These are phyloP conservation scores for Exophiala aquamarina DNA, from an alignment of 2,329 filamentous ascomycete species.

Conservation along the genomic window DNA sequence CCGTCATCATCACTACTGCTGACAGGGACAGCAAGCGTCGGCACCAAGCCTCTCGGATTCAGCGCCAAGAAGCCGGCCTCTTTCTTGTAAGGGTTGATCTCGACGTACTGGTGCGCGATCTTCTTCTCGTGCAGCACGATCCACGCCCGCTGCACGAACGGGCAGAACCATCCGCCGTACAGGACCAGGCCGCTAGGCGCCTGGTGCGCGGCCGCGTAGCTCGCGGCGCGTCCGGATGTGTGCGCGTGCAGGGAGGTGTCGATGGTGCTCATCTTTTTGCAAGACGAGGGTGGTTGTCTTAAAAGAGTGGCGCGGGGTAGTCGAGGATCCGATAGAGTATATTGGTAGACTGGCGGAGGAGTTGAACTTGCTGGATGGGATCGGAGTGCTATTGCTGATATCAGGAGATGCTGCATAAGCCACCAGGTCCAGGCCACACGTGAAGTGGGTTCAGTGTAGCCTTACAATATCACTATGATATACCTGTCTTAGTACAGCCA, in stretches of 20 bases:
- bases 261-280: constrained; percentile 36
- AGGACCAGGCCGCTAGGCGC: constrained; percentile 52
- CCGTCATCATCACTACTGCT: too few species aligned
- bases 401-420: too few species aligned
- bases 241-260: constrained; percentile 47
- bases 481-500: too few species aligned
- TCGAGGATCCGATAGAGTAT: too few species aligned
- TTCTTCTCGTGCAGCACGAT: constrained; percentile 71
- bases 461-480: too few species aligned
- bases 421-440: too few species aligned
- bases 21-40: constrained; percentile 56
- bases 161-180: constrained; percentile 75
- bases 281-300: neutral
- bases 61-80: constrained; percentile 66
- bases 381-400: too few species aligned
- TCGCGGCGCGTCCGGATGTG: constrained; percentile 46
- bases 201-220: constrained; percentile 36
- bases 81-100: constrained; percentile 78
- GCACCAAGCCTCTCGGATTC: constrained; percentile 75
- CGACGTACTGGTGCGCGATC: constrained; percentile 74
- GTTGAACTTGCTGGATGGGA: too few species aligned
- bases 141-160: constrained; percentile 68
- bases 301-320: too few species aligned
- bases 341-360: too few species aligned
- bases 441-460: too few species aligned